Evolutionary conservation across 805 yeast genomes (phyloP).

Genomic region (Cyberlindnera misumaiensis): DNA sequence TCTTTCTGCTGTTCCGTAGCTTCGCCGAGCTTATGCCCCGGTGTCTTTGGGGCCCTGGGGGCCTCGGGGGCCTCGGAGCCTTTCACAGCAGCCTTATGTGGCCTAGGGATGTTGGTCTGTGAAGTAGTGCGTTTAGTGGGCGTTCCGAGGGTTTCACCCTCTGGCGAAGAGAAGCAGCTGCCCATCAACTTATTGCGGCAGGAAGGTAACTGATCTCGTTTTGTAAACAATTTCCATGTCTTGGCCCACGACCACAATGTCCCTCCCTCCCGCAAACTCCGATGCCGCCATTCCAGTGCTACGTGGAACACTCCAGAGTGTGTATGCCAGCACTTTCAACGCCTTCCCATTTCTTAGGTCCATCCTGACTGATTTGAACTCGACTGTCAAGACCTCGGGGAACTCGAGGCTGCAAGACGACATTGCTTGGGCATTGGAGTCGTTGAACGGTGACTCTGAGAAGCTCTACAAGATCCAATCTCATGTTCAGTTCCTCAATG

Average conservation of each 20-base stretch:
- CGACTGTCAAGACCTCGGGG: slow-evolving; percentile 1
- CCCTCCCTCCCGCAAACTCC: slow-evolving; percentile 11
- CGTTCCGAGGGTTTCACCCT: not conserved
- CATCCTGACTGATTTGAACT: slow-evolving; percentile 4
- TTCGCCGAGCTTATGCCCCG: slow-evolving; percentile 1
- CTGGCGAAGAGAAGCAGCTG: slow-evolving; percentile 1
- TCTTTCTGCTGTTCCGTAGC: not conserved
- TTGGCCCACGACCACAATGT: slow-evolving; percentile 6
- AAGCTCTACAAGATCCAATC: slow-evolving; percentile 8
- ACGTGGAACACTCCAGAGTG: slow-evolving; percentile 3
- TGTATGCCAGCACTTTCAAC: slow-evolving; percentile 11
- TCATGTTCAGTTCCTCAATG: slow-evolving; percentile 14
- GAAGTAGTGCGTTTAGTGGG: too few relatives aligned
- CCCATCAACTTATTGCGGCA: slow-evolving; percentile 1
- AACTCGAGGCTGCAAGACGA: slow-evolving; percentile 9
- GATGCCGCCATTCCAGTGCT: slow-evolving; percentile 10
- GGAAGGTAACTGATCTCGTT: not conserved
- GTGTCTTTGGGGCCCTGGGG: not conserved
- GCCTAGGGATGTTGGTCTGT: not conserved
- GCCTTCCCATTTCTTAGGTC: slow-evolving; percentile 9
- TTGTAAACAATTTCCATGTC: not conserved
- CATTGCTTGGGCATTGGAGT: slow-evolving; percentile 14
- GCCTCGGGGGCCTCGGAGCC: not conserved
- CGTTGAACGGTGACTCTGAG: slow-evolving; percentile 7
- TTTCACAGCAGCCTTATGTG: not conserved